These are phyloP conservation scores for Cryphonectria nitschkei DNA, from an alignment of 2,329 filamentous ascomycete species.

Conservation along the genomic window DNA sequence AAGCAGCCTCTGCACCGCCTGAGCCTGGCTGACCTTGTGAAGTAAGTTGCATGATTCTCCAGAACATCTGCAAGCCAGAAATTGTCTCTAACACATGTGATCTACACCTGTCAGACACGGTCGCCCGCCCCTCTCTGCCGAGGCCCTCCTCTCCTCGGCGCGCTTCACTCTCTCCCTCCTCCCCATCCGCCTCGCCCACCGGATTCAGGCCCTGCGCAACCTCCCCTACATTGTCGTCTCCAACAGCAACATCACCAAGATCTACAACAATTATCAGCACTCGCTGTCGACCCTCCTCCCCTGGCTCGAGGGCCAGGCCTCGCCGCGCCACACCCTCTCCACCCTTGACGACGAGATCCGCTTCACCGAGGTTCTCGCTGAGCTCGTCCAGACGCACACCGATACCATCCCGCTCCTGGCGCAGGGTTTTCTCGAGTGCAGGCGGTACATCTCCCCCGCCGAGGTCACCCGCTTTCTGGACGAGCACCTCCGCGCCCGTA, in stretches of 20 bases:
- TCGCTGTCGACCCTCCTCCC: constrained; percentile 89
- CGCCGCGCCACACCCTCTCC: constrained; percentile 61
- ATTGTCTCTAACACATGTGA: not conserved
- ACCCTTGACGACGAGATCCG: constrained; percentile 84
- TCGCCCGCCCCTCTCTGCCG: constrained; percentile 78
- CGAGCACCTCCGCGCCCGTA: constrained; percentile 88
- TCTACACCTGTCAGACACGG: constrained; percentile 59
- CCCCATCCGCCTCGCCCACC: constrained; percentile 88
- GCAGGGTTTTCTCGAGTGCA: constrained; percentile 88
- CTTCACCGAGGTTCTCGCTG: constrained; percentile 91
- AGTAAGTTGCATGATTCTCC: constrained; percentile 55
- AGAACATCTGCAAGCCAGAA: not conserved
- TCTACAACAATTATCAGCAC: constrained; percentile 95
- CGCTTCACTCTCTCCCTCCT: constrained; percentile 95
- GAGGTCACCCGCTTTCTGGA: constrained; percentile 94
- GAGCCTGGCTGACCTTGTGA: constrained; percentile 86
- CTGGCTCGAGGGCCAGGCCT: constrained; percentile 55
- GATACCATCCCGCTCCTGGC: constrained; percentile 95
- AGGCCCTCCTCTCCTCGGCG: constrained; percentile 83
- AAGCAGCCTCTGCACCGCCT: constrained; percentile 78
- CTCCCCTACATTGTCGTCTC: constrained; percentile 97
- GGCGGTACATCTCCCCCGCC: constrained; percentile 80
- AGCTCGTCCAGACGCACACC: constrained; percentile 91
- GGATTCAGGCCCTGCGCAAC: constrained; percentile 90
- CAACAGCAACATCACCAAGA: constrained; percentile 92